Evolutionary conservation across 2,329 filamentous ascomycete species (phyloP), one percentile per base, ranked within the genome.

Genomic region (Juglanconis sp.): DNA sequence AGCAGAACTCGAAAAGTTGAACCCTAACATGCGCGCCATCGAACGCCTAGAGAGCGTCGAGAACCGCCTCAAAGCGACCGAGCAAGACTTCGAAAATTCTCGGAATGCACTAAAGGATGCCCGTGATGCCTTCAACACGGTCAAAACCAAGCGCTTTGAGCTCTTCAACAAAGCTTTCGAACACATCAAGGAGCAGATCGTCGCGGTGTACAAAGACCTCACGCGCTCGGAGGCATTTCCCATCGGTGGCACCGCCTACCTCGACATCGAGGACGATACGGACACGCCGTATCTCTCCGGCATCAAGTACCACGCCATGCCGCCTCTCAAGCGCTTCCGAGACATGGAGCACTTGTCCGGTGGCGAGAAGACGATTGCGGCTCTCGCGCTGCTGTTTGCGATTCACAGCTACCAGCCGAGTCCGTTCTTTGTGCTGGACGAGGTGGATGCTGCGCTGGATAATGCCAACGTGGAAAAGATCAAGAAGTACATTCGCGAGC

Each of bases 341-440:
- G 96, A 99, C 74, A 99, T 99, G 95, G 95, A 99, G 74, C 95
- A 97, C 72, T 80, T 99, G 9, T 96, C 92, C 1, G 95, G 95
- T 69, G 95, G 95, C 59, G 95, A 99, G 77, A 99, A 99, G 81
- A 99, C 95, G 0, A 99, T 99, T 88, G 95, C 95, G 1, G 95
- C 95, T 13, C 81, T 99, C 44, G 95, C 95, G n/a, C 82, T 99
- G 46, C 83, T 99, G 4, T 99, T 99, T 72, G 95, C 95, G 30
- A 93, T 99, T 59, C 95, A 99, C 79, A 93, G 89, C 62, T 99
- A 94, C 78, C 93, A 97, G 72, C 94, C 95, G 0, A 91, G 87
- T 62, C 95, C 96, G 0, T 99, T 99, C 80, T 99, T 99, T 73
- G 95, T 99, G 38, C 86, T 99, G 7, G 95, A 99, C 72, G 95